A percentile compares a stretch with the other conserved stretches of the same genome.
Evolutionary conservation across 306 rosid genomes (phyloP).

Genomic region (Quercus variabilis): DNA sequence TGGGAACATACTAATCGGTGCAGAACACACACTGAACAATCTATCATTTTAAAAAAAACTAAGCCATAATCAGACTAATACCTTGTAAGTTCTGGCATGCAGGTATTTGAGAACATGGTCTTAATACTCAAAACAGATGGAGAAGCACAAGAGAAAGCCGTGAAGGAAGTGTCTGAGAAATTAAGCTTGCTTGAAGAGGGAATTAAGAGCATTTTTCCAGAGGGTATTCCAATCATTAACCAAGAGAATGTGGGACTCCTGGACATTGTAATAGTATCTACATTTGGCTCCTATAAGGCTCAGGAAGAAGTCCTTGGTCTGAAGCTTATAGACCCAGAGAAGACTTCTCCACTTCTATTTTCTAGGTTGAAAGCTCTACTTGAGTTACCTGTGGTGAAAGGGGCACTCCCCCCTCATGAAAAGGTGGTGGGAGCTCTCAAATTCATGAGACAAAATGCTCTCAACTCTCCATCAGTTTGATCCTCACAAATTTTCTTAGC

Average conservation of each 20-base stretch:
- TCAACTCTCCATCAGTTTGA: neutral
- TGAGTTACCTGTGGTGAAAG: slow-evolving; percentile 19
- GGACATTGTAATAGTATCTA: slow-evolving; percentile 12
- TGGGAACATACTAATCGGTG: no score
- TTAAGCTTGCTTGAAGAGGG: slow-evolving; percentile 21
- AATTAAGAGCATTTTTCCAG: slow-evolving; percentile 12
- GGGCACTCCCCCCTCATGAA: slow-evolving; percentile 16
- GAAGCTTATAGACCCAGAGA: slow-evolving; percentile 15
- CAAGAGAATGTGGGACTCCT: slow-evolving; percentile 15
- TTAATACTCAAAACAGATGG: neutral
- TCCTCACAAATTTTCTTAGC: no score
- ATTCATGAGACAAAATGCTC: neutral
- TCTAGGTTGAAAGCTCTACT: slow-evolving; percentile 10
- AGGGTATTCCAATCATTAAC: neutral
- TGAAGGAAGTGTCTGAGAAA: slow-evolving; percentile 7
- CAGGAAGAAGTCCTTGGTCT: slow-evolving; percentile 30
- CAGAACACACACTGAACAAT: no score
- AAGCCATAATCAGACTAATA: neutral
- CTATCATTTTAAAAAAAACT: no score
- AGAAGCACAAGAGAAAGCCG: slow-evolving; percentile 25
- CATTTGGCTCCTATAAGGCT: slow-evolving; percentile 17
- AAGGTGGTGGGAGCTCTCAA: slow-evolving; percentile 17
- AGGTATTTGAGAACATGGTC: slow-evolving; percentile 18
- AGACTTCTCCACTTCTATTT: slow-evolving; percentile 25
- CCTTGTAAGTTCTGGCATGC: neutral